Percentiles rank a stretch among this genome's conserved stretches.
phyloP scores from a whole-genome alignment of 257 asterid genomes.

The Ophiorrhiza pumila region DNA sequence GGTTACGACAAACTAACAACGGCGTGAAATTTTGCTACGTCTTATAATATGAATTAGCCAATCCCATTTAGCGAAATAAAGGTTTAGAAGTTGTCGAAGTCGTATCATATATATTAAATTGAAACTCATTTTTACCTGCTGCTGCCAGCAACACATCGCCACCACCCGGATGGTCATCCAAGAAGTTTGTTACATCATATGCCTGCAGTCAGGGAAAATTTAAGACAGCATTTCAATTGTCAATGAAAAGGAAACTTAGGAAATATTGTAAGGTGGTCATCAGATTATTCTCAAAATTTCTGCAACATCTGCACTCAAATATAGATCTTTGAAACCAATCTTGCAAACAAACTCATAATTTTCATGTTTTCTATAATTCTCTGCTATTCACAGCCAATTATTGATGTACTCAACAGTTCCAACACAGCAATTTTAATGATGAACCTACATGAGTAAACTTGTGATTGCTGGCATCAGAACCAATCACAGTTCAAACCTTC shows the following conservation, averaged over 20 bases:
- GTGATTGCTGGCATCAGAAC: background rate
- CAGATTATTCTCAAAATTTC: too few species aligned
- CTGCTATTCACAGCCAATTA: background rate
- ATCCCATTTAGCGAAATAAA: too few species aligned
- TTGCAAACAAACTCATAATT: background rate
- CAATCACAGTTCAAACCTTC: background rate
- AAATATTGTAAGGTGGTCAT: background rate
- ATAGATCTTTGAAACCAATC: background rate
- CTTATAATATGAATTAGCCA: too few species aligned
- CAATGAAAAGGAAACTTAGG: background rate
- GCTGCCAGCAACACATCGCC: constrained; percentile 51
- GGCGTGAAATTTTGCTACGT: too few species aligned
- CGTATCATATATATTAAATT: too few species aligned
- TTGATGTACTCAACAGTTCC: background rate
- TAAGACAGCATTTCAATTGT: background rate
- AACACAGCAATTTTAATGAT: background rate
- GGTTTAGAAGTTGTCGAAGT: too few species aligned
- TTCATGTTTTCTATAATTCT: background rate
- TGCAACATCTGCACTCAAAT: background rate
- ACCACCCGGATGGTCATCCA: constrained; percentile 79
- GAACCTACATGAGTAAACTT: background rate
- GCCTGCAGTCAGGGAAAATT: constrained; percentile 30
- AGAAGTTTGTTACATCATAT: constrained; percentile 57
- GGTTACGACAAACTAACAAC: too few species aligned
- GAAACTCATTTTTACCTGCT: constrained; percentile 41